These are phyloP conservation scores for Xylariaceae sp. DNA, from an alignment of 2,329 filamentous ascomycete genomes.

Conservation along the genomic window DNA sequence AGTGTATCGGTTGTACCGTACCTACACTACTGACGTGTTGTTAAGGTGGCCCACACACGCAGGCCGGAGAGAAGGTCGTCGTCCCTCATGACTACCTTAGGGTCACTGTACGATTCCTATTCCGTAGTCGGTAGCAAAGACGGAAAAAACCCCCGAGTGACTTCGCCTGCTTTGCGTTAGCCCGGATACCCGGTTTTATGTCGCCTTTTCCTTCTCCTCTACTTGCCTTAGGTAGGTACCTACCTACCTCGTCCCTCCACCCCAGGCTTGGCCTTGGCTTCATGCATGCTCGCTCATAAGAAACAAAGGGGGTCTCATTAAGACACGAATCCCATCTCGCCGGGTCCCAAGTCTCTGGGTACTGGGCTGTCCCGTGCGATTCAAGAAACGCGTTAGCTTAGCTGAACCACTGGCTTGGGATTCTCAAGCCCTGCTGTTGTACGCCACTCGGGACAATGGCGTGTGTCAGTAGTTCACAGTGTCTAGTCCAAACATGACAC, in stretches of 20 bases:
- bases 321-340: slow-evolving; percentile 18
- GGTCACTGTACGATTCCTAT: background rate
- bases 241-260: background rate
- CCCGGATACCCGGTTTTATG: slow-evolving; percentile 15
- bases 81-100: slow-evolving; percentile 10
- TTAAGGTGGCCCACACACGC: slow-evolving; percentile 21
- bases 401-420: slow-evolving; percentile 26
- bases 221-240: slow-evolving; percentile 1
- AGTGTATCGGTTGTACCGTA: background rate
- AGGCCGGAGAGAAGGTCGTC: slow-evolving; percentile 12
- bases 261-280: background rate
- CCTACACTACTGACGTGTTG: slow-evolving; percentile 18
- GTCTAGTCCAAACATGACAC: slow-evolving; percentile 15
- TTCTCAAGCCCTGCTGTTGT: slow-evolving; percentile 22
- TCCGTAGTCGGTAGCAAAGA: slow-evolving; percentile 20
- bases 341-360: slow-evolving; percentile 19
- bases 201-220: slow-evolving; percentile 19
- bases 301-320: slow-evolving; percentile 18
- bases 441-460: slow-evolving; percentile 22
- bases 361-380: slow-evolving; percentile 20
- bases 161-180: slow-evolving; percentile 23
- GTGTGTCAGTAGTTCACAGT: slow-evolving; percentile 24
- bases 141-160: slow-evolving; percentile 20
- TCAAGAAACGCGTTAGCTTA: slow-evolving; percentile 20
- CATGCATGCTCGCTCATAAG: slow-evolving; percentile 5